Percentiles rank a stretch among this genome's conserved stretches.
phyloP scores from a whole-genome alignment of 768 basidiomycete species.

The Rhizopogon roseolus region DNA sequence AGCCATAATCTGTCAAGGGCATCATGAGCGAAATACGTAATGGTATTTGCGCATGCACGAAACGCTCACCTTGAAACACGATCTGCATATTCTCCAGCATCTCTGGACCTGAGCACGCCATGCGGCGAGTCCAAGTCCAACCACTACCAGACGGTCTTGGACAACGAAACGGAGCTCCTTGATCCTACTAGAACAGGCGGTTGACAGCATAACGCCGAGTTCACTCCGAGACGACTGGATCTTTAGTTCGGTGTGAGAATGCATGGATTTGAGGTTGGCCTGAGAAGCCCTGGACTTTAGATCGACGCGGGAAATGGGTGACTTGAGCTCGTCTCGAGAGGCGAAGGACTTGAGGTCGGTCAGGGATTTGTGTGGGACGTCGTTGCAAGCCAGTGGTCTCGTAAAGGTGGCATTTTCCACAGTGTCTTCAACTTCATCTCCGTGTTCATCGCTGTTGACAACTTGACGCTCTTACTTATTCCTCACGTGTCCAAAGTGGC shows the following conservation, averaged over 20 bases:
- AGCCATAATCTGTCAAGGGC: too few species aligned
- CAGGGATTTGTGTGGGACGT: not conserved
- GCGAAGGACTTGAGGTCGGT: not conserved
- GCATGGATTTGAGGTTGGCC: not conserved
- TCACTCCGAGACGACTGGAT: not conserved
- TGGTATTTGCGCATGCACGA: not conserved
- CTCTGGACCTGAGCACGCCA: constrained; percentile 57
- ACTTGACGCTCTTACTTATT: too few species aligned
- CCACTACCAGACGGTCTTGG: constrained; percentile 58
- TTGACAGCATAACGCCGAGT: not conserved
- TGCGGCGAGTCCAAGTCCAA: constrained; percentile 48
- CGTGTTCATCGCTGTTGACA: not conserved
- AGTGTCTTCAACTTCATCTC: not conserved
- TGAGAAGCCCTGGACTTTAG: not conserved
- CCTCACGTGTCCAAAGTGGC: too few species aligned
- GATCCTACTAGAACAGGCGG: not conserved
- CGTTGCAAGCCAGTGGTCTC: not conserved
- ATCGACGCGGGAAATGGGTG: not conserved
- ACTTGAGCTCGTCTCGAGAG: not conserved
- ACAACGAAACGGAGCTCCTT: constrained; percentile 41
- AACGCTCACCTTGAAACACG: constrained; percentile 43
- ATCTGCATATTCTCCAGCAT: constrained; percentile 50
- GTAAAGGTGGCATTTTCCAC: not conserved
- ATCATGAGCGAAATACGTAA: too few species aligned
- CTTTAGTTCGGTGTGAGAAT: not conserved